Evolutionary conservation across 306 rosid species (phyloP), one percentile per base, ranked within the genome.

Genomic region (Abrus precatorius): DNA sequence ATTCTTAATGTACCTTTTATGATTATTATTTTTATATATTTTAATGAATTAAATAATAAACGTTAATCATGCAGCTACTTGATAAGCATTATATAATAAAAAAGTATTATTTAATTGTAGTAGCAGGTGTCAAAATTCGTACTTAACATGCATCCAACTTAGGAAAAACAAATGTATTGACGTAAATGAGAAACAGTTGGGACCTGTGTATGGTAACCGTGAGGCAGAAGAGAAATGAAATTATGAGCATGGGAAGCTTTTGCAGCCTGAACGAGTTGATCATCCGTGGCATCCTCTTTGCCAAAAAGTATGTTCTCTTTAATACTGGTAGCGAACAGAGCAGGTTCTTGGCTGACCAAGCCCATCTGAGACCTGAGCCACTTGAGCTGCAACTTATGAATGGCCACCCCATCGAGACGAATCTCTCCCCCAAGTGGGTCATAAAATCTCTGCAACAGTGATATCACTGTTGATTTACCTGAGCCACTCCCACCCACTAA

Each of bases 281-380:
- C 94, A 1, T 79, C 64, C 2, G 89, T 74, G 1, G 94, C 97
- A 70, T 88, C 91, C 57, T 91, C 97, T 33, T 91, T 91, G 3
- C 97, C 97, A 59, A 93, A 93, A 8, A 93, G 85, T 63, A 93
- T 85, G 83, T 93, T 93, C 71, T 93, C 94, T 53, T 76, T 86
- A 49, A 93, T 91, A 69, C 81, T 79, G 13, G 97, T 93, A 0
- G 94, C 97, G 32, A 93, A 91, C 4, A 93, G 86, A 2, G 94
- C 92, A 8, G 97, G 97, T 74, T 93, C 97, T 33, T 93, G 97
- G 77, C 97, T 93, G 7, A 93, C 95, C 79, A 93, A 60, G 1
- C 97, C 97, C 97, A 93, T 89, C 47, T 88, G 92, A 0, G 94
- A 89, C 63, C 97, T 80, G 10, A 93, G 30, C 97, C 97, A 91